Evolutionary conservation across 2,329 filamentous ascomycete species (phyloP), one percentile per base, ranked within the genome.

Genomic region (Fusarium sp.): DNA sequence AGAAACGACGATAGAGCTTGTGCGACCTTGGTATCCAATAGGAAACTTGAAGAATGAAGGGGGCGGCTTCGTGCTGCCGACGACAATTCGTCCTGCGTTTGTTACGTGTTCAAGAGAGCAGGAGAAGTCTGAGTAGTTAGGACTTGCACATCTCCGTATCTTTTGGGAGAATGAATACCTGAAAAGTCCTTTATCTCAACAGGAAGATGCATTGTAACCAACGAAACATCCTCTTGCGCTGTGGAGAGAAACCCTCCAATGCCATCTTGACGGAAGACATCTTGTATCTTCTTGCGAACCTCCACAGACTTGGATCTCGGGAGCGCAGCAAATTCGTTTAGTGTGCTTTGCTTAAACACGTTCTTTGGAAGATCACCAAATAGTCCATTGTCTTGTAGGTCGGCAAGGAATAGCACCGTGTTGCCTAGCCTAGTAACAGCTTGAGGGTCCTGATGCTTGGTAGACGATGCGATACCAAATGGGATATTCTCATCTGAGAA

Each of bases 401-500:
- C 84, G 1, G 81, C 80, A 0, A 91, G 83, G 72, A 90, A 90
- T 37, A 91, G 81, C 1, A 90, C 86, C 6, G 81, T 81, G 62
- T 90, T 84, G 11, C 82, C 79, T 12, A 90, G 79, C 43, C 89
- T 84, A 1, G 89, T 90, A 1, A 82, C 89, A 52, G 84, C 85
- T 66, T 86, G 84, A 35, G 84, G 86, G 4, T 69, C 68, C 0
- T 78, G 63, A 63, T 86, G 84, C 0, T 69, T 68, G 9, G 68
- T 50, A 0, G 83, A 85, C 1, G 86, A 88, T 27, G 85, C 87
- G 14, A 90, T 84, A 11, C 87, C 87, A 59, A 87, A 90, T 0
- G 88, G 88, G 43, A 90, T 86, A 68, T 90, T 90, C 22, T 82
- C 78, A 45, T 87, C 76, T 0, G 87, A 88, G 73, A 90, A 90